Conservation (phyloP, 208 protist species). For the Leishmania tropica region DNA sequence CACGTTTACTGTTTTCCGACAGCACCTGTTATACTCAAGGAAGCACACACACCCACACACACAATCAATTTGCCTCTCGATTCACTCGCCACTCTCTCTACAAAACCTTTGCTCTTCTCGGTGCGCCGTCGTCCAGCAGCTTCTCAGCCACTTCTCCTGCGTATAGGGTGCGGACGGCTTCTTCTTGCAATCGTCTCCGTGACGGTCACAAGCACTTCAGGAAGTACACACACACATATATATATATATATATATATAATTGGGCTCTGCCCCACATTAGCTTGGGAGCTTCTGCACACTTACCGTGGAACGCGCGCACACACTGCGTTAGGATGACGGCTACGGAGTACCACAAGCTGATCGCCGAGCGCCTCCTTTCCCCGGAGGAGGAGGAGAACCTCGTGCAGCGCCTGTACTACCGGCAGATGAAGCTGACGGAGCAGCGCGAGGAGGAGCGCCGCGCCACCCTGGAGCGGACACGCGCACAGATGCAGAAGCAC, state of each 20-base stretch:
- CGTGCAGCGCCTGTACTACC: conserved; percentile 81
- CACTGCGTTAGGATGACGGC: conserved; percentile 14
- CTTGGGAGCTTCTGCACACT: not conserved
- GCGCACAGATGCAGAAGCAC: conserved; percentile 28
- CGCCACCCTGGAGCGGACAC: conserved; percentile 44
- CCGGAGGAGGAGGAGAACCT: conserved; percentile 64
- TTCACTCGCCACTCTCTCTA: not conserved
- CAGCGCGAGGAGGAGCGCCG: conserved; percentile 66
- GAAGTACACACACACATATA: not conserved
- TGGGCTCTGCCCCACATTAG: not conserved
- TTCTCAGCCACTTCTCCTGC: not conserved
- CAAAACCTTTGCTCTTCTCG: not conserved
- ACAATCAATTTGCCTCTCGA: not conserved
- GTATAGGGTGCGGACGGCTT: not conserved
- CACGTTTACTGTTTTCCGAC: no score
- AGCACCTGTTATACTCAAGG: no score
- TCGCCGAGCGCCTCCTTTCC: conserved; percentile 33
- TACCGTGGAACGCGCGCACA: not conserved
- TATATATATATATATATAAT: not conserved
- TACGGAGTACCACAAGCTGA: conserved; percentile 28
- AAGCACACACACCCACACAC: not conserved
- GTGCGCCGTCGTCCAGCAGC: not conserved
- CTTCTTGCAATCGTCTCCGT: not conserved
- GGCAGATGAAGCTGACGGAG: conserved; percentile 69
- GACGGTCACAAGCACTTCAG: not conserved